Base-by-base conservation (phyloP, 2,329 filamentous ascomycete genomes). In the Amauroascus niger region DNA sequence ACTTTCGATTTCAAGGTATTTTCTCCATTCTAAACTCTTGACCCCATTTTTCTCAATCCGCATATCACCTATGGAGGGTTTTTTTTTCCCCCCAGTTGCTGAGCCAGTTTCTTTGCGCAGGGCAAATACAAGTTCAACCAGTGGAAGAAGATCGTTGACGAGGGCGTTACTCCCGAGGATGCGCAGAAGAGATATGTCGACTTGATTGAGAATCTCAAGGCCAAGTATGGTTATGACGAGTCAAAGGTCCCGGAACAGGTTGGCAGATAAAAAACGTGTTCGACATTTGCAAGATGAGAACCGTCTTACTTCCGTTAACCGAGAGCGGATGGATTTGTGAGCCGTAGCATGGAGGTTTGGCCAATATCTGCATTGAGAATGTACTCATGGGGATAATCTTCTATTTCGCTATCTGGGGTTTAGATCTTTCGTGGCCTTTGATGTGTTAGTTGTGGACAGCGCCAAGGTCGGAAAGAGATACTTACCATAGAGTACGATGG, bases 171-270 rank as follows among this genome's bases (percentile, higher is more conserved):
- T 57, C 65, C 79, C 57, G 78, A 84, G 59, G 70, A 82, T 60
- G 89, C 89, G 18, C 85, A 94, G 79, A 76, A 81, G 68, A 74
- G 79, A 66, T 96, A 95, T 73, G 79, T 94, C 63, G 75, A 77
- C 61, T 74, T 84, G 57, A 81, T 93, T 59, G 82, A 88, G 71
- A 69, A 75, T 64, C 71, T 94, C 65, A 88, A 93, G 79, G 71
- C 64, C 56, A 79, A 79, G 68, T 80, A 84, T 70, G 85, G 83
- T 16, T 60, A 57, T 40, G 59, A 60, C 33, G 57, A 58, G 50
- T 39, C 37, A 7, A 60, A 60, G 57, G 54, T 22, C 22, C 57
- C 58, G 13, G 58, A 60, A 49, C 45, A 57, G 35, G 55, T 60
- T 55, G 58, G 58, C 13, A 54, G 49, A 48, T 55, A 55, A 35